Conservation (phyloP, 2,329 filamentous ascomycete species). For the Coniochaeta sp. region DNA sequence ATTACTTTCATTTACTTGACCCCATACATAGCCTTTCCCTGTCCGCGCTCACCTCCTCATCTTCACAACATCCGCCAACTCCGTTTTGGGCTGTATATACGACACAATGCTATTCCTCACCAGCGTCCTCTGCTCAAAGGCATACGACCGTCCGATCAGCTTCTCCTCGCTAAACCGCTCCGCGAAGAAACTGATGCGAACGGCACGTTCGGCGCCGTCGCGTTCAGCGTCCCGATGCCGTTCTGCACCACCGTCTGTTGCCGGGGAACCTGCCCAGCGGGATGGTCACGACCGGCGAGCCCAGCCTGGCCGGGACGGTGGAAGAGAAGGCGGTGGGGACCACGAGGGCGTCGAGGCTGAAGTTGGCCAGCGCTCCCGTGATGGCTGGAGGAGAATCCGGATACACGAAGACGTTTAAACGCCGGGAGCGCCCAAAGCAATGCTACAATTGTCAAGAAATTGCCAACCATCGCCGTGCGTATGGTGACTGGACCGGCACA, state of each 20-base stretch:
- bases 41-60: not conserved
- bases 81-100: slow-evolving; percentile 21
- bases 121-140: slow-evolving; percentile 54
- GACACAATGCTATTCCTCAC: slow-evolving; percentile 20
- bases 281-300: slow-evolving; percentile 54
- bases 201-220: slow-evolving; percentile 38
- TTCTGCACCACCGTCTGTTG: slow-evolving; percentile 37
- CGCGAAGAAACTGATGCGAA: slow-evolving; percentile 57
- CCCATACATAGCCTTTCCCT: not conserved
- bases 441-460: no score
- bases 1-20: not conserved
- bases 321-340: slow-evolving; percentile 45
- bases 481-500: no score
- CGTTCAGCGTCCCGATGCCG: slow-evolving; percentile 41
- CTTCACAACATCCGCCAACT: slow-evolving; percentile 17
- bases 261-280: slow-evolving; percentile 53
- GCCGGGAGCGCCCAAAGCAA: no score
- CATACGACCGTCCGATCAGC: slow-evolving; percentile 60
- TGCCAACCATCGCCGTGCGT: no score
- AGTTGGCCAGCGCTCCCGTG: slow-evolving; percentile 47
- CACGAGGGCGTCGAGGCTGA: slow-evolving; percentile 55
- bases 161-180: slow-evolving; percentile 52
- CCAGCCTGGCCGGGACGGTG: slow-evolving; percentile 47
- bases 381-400: no score
- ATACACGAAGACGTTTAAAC: no score